A percentile compares a stretch with the other conserved stretches of the same genome.
Conservation (phyloP, 176 grass and related monocot species). For the Coix lacrymajobi region DNA sequence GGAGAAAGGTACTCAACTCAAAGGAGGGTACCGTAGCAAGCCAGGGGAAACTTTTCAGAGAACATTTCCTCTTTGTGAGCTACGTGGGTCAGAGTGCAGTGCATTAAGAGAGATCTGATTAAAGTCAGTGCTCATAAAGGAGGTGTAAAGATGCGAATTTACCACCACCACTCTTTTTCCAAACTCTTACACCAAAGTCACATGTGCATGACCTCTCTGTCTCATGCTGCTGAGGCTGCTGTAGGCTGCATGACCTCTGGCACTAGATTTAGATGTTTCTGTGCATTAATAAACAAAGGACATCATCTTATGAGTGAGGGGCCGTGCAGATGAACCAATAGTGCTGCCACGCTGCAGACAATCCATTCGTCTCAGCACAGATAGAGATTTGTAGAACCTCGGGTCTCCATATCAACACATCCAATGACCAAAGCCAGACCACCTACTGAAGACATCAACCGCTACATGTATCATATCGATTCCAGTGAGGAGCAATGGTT, state of each 20-base stretch:
- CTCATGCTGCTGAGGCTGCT: background rate
- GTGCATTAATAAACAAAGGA: conserved; percentile 16
- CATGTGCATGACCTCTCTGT: conserved; percentile 11
- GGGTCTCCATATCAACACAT: background rate
- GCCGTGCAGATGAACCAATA: background rate
- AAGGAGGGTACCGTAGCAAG: conserved; percentile 20
- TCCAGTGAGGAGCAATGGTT: background rate
- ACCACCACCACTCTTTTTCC: conserved; percentile 20
- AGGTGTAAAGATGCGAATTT: conserved; percentile 43
- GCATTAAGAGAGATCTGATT: conserved; percentile 52
- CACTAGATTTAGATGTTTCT: conserved; percentile 43
- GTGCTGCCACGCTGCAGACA: background rate
- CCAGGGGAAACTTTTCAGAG: conserved; percentile 52
- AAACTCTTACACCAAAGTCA: conserved; percentile 32
- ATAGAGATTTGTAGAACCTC: background rate
- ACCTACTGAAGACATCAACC: background rate
- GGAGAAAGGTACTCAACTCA: conserved; percentile 24
- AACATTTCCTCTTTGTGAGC: conserved; percentile 41
- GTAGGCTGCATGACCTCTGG: conserved; percentile 6
- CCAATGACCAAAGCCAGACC: background rate
- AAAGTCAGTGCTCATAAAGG: conserved; percentile 58
- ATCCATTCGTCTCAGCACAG: background rate
- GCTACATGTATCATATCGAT: background rate
- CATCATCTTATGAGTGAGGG: conserved; percentile 4
- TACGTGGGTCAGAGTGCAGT: conserved; percentile 42